Percentiles rank a stretch among this genome's conserved stretches.
Evolutionary conservation across 1,284 basidiomycete species (phyloP).

Genomic region (Leccinum huronense): DNA sequence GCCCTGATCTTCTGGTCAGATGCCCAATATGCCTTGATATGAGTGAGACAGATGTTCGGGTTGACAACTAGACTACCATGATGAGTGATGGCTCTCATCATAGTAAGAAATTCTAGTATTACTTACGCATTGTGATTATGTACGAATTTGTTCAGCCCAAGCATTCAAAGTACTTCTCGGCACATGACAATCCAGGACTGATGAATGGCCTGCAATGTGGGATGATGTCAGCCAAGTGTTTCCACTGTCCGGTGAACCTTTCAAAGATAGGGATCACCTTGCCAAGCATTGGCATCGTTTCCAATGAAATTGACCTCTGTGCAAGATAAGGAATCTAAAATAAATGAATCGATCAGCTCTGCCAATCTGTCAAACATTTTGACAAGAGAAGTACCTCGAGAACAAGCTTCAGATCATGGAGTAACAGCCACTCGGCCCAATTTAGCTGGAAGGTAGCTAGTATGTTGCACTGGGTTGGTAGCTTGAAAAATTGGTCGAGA

Average conservation of each 20-base stretch:
- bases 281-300: too few species aligned
- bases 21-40: neutral
- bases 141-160: too few species aligned
- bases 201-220: too few species aligned
- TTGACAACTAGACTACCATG: neutral
- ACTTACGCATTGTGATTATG: neutral
- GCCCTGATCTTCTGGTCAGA: neutral
- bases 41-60: neutral
- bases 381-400: neutral
- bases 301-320: neutral
- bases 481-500: neutral
- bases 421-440: neutral
- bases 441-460: neutral
- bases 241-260: too few species aligned
- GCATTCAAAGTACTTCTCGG: too few species aligned
- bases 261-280: too few species aligned
- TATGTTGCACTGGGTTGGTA: neutral
- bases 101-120: neutral
- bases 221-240: too few species aligned
- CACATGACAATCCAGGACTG: too few species aligned
- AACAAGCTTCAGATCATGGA: slow-evolving; percentile 1
- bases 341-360: neutral
- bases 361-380: neutral
- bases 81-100: neutral
- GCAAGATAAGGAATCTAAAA: slow-evolving; percentile 1